Conservation (phyloP, 768 basidiomycete species). For the Trametes cingulata region DNA sequence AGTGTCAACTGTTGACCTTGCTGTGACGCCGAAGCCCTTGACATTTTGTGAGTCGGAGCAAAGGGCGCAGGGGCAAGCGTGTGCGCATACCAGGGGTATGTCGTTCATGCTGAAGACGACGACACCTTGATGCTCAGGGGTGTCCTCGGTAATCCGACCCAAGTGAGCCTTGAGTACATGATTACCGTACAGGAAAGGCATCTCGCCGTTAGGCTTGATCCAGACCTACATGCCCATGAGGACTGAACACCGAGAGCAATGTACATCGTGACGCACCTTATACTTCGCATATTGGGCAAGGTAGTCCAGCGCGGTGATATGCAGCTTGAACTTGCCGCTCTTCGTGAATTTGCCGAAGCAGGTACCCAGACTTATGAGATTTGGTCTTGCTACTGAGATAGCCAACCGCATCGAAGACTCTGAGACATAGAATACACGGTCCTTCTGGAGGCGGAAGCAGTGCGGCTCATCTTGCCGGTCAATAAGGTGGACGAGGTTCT, state of each 20-base stretch:
- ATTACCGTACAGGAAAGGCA: slow-evolving; percentile 99
- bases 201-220: slow-evolving; percentile 99
- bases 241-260: background rate
- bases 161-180: slow-evolving; percentile 98
- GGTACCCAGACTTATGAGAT: slow-evolving; percentile 90
- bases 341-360: slow-evolving; percentile 99
- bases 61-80: background rate
- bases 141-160: slow-evolving; percentile 98
- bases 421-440: slow-evolving; percentile 95
- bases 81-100: slow-evolving; percentile 75
- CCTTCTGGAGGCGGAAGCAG: slow-evolving; percentile 93
- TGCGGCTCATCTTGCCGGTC: slow-evolving; percentile 93
- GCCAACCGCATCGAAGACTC: slow-evolving; percentile 91
- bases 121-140: slow-evolving; percentile 98
- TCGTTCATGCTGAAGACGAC: slow-evolving; percentile 97
- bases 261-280: slow-evolving; percentile 60
- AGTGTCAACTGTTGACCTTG: slow-evolving; percentile 93
- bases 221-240: slow-evolving; percentile 63
- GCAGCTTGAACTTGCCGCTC: slow-evolving; percentile 95
- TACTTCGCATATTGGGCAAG: slow-evolving; percentile 96
- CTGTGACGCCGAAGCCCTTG: slow-evolving; percentile 97
- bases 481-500: slow-evolving; percentile 93
- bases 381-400: slow-evolving; percentile 89
- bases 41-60: slow-evolving; percentile 2
- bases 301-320: slow-evolving; percentile 91